Base-by-base conservation (phyloP, 129 eudicot species). In the Pulicaria dysenterica region DNA sequence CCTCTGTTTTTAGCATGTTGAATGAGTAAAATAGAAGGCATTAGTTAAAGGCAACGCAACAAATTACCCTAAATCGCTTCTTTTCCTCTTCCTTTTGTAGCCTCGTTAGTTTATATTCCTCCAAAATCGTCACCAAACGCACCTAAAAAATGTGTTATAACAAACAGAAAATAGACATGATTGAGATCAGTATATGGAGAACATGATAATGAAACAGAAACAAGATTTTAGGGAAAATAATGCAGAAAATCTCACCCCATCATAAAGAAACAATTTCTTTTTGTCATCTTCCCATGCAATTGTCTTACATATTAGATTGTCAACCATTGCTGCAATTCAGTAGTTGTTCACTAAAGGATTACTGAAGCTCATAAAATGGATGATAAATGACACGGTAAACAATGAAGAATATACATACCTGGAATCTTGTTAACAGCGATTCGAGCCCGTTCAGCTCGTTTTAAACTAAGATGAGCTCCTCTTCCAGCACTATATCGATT, bases 381-480 rank as follows among this genome's bases (percentile, higher is more conserved):
- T 58, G 10, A 73, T 7, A 49, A 34, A 71, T 58, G 10, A 73
- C 6, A 49, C 43, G 37, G n/a, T 19, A 48, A 67, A 43, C 61
- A 71, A 16, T 8, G 39, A 63, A 44, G 58, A 58, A 47, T 2
- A 82, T 13, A 64, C 7, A 39, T 85, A 88, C 97, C 90, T 43
- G 97, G 97, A 86, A 91, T 91, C 84, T 88, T 91, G 76, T 41
- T 91, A 55, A 91, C 85, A 54, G 86, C 79, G 34, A 88, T 84
- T 67, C 96, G 85, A 71, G 96, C 97, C 63, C 96, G 88, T 82
- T 91, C 96, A 44, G 97, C 97, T 51, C 97, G 97, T 72, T 91
- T 91, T 67, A 88, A 75, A 83, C 86, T 91, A 55, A 91, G 63
- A 67, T 91, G 97, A 24, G 81, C 90, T 72, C 97, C 97, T 85